Evolutionary conservation across 345 rosid species (phyloP).

Genomic region (Microcos paniculata): DNA sequence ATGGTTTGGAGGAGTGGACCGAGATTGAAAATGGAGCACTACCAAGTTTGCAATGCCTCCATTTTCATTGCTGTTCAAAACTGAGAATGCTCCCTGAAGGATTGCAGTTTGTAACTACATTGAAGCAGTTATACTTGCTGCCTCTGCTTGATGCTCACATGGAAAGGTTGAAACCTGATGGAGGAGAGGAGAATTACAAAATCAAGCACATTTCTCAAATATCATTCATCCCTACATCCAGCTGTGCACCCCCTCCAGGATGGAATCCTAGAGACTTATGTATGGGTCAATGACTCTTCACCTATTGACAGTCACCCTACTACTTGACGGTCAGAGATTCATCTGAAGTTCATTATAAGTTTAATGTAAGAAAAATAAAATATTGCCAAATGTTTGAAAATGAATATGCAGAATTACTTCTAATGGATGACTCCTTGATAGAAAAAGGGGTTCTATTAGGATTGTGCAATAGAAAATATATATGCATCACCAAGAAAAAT

Average conservation of each 20-base stretch:
- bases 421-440: not conserved
- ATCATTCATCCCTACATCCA: constrained; percentile 27
- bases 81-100: constrained; percentile 44
- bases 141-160: constrained; percentile 37
- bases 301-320: not conserved
- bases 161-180: constrained; percentile 37
- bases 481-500: too few species aligned
- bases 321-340: not conserved
- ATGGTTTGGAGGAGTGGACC: constrained; percentile 36
- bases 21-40: constrained; percentile 45
- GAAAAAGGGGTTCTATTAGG: too few species aligned
- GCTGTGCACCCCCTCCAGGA: not conserved
- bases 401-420: not conserved
- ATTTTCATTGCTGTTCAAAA: constrained; percentile 29
- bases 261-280: too few species aligned
- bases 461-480: too few species aligned
- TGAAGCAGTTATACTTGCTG: constrained; percentile 29
- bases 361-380: too few species aligned
- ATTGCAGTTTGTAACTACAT: constrained; percentile 37
- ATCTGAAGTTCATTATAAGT: not conserved
- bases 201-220: constrained; percentile 34
- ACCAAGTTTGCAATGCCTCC: constrained; percentile 35
- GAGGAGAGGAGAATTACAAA: constrained; percentile 42
- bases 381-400: not conserved
- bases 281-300: too few species aligned